These are phyloP conservation scores for Boechera retrofracta DNA, from an alignment of 345 rosid species.

Conservation along the genomic window DNA sequence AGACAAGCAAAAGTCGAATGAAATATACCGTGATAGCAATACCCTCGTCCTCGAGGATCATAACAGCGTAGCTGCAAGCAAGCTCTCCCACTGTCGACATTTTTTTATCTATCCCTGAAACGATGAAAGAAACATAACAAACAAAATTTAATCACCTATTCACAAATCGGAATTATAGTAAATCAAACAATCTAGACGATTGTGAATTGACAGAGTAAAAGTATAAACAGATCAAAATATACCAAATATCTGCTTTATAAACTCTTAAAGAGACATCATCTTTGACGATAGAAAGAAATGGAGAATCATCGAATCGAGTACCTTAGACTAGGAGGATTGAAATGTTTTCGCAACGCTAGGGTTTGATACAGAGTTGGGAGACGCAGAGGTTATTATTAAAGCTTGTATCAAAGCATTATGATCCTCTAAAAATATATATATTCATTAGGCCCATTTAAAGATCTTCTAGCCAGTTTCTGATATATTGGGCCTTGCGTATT, in stretches of 20 bases:
- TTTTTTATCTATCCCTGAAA: conserved; percentile 15
- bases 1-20: too few relatives aligned
- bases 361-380: neutral
- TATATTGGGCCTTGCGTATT: too few relatives aligned
- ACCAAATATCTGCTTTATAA: too few relatives aligned
- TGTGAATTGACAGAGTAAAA: too few relatives aligned
- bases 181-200: too few relatives aligned
- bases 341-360: conserved; percentile 37
- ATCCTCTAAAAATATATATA: neutral
- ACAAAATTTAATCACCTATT: neutral
- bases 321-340: conserved; percentile 27
- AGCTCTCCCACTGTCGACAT: conserved; percentile 68
- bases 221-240: too few relatives aligned
- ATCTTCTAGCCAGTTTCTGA: too few relatives aligned
- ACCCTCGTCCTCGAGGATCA: conserved; percentile 80
- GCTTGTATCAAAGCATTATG: neutral
- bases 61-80: conserved; percentile 79
- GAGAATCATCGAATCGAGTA: neutral
- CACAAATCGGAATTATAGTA: neutral
- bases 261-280: too few relatives aligned
- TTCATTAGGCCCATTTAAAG: neutral
- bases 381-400: conserved; percentile 30
- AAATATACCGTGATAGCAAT: conserved; percentile 62
- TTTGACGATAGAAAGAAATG: too few relatives aligned
- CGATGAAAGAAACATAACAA: neutral